Percentiles rank a stretch among this genome's conserved stretches.
These are phyloP conservation scores for Boletus rubroflammeus DNA, from an alignment of 768 basidiomycete genomes.

Conservation along the genomic window DNA sequence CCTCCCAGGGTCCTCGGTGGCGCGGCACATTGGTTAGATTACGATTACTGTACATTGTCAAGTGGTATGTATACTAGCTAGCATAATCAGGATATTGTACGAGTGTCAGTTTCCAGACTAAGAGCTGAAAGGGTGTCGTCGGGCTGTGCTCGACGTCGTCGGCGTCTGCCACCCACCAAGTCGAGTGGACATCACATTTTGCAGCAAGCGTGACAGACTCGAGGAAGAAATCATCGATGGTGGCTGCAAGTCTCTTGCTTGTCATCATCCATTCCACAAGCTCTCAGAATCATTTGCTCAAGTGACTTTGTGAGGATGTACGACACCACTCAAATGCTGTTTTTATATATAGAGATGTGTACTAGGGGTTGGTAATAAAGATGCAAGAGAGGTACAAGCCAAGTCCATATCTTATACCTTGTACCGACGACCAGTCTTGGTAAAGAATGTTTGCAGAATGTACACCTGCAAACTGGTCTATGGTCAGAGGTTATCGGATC, in stretches of 20 bases:
- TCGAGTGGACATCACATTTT: constrained; percentile 45
- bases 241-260: constrained; percentile 42
- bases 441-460: constrained; percentile 94
- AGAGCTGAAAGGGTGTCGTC: constrained; percentile 16
- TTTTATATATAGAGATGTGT: not conserved
- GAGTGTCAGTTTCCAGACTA: too few species aligned
- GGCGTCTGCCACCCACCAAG: constrained; percentile 12
- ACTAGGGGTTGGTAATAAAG: not conserved
- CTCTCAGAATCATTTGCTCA: not conserved
- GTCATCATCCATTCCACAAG: too few species aligned
- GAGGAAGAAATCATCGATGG: constrained; percentile 79
- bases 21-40: too few species aligned
- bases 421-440: constrained; percentile 85
- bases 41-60: too few species aligned
- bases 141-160: not conserved
- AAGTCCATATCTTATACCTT: constrained; percentile 56
- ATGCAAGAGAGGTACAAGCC: constrained; percentile 8
- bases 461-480: constrained; percentile 77
- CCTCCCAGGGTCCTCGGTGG: too few species aligned
- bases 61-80: too few species aligned
- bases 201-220: constrained; percentile 64
- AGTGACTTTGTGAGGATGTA: not conserved
- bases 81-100: too few species aligned
- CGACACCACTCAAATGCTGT: not conserved
- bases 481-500: constrained; percentile 7